Evolutionary conservation across 495 filamentous ascomycete genomes (phyloP), one percentile per base, ranked within the genome.

Genomic region (Lentithecium fluviatile): DNA sequence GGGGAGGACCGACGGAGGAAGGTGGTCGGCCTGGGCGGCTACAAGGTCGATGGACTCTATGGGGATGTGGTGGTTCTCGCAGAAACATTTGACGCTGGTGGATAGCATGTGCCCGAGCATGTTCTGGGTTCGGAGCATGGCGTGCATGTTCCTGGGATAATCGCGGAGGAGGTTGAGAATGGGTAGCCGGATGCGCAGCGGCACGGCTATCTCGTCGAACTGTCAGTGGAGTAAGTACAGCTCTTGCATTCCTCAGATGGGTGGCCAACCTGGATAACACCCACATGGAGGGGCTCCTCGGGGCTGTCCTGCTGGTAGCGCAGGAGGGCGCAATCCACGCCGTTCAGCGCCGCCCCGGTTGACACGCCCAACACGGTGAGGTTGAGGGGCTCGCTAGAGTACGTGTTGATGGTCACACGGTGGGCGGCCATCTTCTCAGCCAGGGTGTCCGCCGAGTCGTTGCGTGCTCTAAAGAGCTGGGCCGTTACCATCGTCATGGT

Each of bases 81-180:
- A 56, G 52, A 62, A 56, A 19, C 10, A 37, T 21, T 19, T 50
- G 29, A 51, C 42, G 6, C 51, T 43, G 8, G 26, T 24, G 2
- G 52, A 49, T 21, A 53, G 21, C 25, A 62, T 29, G 6, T 62
- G 19, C 1, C 51, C 59, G 23, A 51, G 51, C 11, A 42, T 17
- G 19, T 13, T 25, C 23, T 58, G 34, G 45, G 50, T 25, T n/a
- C 40, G 40, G 13, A 17, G 11, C 26, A 21, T 50, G 6, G 55
- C 26, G 13, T 12, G 17, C 11, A 15, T 2, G 32, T n/a, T 12
- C 12, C 2, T n/a, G 10, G 49, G 15, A 5, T 21, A 8, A 37
- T 37, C 34, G 13, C 7, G 49, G 15, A 34, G 26, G n/a, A 55
- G 26, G 17, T 49, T 19, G 26, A 54, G 49, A 23, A 61, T 38